Base-by-base conservation (phyloP, 306 rosid species). In the Senna siamea region DNA sequence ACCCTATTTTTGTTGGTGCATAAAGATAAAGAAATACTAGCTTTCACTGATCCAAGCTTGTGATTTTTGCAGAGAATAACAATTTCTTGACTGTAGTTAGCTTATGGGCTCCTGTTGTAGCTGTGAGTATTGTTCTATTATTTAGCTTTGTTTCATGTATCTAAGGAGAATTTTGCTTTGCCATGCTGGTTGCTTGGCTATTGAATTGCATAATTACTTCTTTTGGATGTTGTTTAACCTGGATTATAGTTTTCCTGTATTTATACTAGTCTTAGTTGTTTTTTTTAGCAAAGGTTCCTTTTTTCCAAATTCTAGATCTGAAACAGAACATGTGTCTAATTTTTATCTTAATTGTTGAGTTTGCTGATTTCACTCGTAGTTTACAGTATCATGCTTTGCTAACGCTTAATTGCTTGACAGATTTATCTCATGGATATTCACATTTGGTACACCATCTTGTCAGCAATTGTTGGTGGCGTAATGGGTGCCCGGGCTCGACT, bases 101-200 rank as follows among this genome's bases (percentile, higher is more conserved):
- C 88, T 79, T 94, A 57, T 94, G 99, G 99, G 87, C 95, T 81
- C 99, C 99, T 79, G 97, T 94, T 74, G 84, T 91, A 79, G 96
- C 96, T 73, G 99, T 94, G 84, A 92, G 99, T 89, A 76, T 74
- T 80, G 54, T 75, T 80, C 66, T 53, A 43, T 41, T 40, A 66
- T 74, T 72, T 65, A 46, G 74, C 71, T 76, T 69, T 10, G 1
- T 59, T 11, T 53, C 11, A 38, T 22, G 76, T 47, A 55, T 70
- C 1, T 80, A 14, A 71, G 72, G 23, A 44, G 54, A 52, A 14
- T 32, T 38, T 32, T 53, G 43, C 55, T 37, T 15, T 10, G 5
- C 38, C 67, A 59, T 74, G 77, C 54, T 58, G 47, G 54, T 47
- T n/a, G n/a, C n/a, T n/a, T 51, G 68, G 34, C 57, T 17, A 13